Conservation (phyloP, 2,329 filamentous ascomycete species). For the Pyricularia grisea region DNA sequence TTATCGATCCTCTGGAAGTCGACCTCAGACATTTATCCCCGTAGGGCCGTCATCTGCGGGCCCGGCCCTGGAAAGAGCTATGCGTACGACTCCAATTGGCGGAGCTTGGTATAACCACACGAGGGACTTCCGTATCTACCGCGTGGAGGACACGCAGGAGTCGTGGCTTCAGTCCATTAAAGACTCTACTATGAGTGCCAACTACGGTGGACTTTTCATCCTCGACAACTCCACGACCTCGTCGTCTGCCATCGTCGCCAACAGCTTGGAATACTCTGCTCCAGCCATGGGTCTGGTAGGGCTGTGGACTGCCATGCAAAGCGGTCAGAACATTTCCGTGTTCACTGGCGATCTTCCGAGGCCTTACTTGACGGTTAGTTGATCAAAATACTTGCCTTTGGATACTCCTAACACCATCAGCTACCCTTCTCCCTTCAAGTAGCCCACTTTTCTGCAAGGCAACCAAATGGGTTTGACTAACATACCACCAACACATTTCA, state of each 20-base stretch:
- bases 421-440: no score
- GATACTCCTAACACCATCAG: no score
- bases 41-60: neutral
- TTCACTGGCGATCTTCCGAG: constrained; percentile 69
- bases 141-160: constrained; percentile 51
- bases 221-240: constrained; percentile 42
- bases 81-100: neutral
- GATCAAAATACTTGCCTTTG: neutral
- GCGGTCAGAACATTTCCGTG: constrained; percentile 59
- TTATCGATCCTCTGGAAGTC: neutral
- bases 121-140: constrained; percentile 25
- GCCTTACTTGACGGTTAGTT: constrained; percentile 33
- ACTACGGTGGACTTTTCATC: constrained; percentile 70
- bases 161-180: constrained; percentile 61
- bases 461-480: no score
- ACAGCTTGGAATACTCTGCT: constrained; percentile 48
- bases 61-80: neutral
- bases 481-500: neutral
- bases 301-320: constrained; percentile 52
- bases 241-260: constrained; percentile 59
- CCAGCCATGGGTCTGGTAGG: constrained; percentile 56
- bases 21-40: neutral
- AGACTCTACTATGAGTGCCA: constrained; percentile 55
- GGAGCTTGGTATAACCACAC: neutral
- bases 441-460: no score